phyloP scores from a whole-genome alignment of 1,284 basidiomycete genomes.

The Coniophora puteana region DNA sequence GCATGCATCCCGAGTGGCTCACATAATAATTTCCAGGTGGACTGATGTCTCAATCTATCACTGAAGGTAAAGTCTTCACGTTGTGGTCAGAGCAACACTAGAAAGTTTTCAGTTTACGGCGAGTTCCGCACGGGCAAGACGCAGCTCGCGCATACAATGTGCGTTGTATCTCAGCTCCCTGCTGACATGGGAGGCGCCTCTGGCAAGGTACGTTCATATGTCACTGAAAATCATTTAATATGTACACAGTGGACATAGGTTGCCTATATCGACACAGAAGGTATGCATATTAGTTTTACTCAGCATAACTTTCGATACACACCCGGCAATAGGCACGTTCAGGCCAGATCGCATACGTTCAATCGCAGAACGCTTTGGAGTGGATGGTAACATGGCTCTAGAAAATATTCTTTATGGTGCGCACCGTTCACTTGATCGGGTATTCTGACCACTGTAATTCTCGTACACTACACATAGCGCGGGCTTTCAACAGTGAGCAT shows the following conservation, averaged over 20 bases:
- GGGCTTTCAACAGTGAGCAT: constrained; percentile 86
- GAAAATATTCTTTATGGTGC: constrained; percentile 84
- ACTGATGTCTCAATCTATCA: constrained; percentile 86
- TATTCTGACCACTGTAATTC: neutral
- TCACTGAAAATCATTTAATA: constrained; percentile 3
- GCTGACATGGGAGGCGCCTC: constrained; percentile 85
- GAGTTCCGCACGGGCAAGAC: constrained; percentile 88
- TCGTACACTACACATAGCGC: constrained; percentile 40
- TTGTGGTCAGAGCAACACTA: constrained; percentile 1
- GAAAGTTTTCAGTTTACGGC: constrained; percentile 64
- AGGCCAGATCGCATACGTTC: constrained; percentile 86
- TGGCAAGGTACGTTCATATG: constrained; percentile 71
- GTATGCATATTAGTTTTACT: constrained; percentile 30
- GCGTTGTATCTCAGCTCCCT: constrained; percentile 85
- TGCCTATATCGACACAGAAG: constrained; percentile 92
- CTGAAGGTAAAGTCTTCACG: constrained; percentile 61
- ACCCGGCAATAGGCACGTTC: constrained; percentile 84
- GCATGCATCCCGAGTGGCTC: neutral
- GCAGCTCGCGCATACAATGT: constrained; percentile 90
- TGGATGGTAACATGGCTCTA: constrained; percentile 81
- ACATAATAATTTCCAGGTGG: constrained; percentile 50
- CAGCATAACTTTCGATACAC: neutral
- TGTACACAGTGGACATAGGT: constrained; percentile 45
- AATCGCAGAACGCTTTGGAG: constrained; percentile 89
- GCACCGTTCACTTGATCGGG: constrained; percentile 9